phyloP scores from a whole-genome alignment of 1,284 basidiomycete species.

The Pseudozyma tsukubaensis region DNA sequence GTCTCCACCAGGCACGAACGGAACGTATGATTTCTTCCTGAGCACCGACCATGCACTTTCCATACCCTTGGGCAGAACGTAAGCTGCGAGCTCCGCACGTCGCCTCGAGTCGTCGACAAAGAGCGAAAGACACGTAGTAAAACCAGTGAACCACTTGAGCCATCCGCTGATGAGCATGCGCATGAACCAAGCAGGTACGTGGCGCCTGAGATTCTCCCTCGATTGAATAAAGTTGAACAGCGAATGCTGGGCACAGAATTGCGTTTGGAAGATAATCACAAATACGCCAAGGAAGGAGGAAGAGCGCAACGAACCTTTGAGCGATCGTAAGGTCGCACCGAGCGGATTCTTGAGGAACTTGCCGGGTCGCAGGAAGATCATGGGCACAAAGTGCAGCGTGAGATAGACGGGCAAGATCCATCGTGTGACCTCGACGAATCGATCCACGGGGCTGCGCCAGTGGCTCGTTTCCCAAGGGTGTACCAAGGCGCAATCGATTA shows the following conservation, averaged over 20 bases:
- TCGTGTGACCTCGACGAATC: slow-evolving; percentile 83
- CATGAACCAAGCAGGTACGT: slow-evolving; percentile 71
- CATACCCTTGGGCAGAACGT: slow-evolving; percentile 86
- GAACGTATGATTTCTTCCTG: slow-evolving; percentile 80
- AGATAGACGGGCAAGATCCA: slow-evolving; percentile 84
- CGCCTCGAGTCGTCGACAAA: slow-evolving; percentile 87
- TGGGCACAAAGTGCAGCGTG: slow-evolving; percentile 88
- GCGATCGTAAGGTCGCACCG: slow-evolving; percentile 71
- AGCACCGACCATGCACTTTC: slow-evolving; percentile 80
- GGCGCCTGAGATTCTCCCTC: slow-evolving; percentile 22
- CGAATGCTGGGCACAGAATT: slow-evolving; percentile 81
- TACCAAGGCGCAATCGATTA: slow-evolving; percentile 70
- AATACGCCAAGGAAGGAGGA: slow-evolving; percentile 89
- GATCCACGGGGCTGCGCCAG: slow-evolving; percentile 75
- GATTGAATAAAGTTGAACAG: slow-evolving; percentile 70
- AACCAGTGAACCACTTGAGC: slow-evolving; percentile 77
- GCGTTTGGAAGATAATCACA: slow-evolving; percentile 86
- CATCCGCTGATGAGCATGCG: slow-evolving; percentile 76
- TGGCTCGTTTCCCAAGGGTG: slow-evolving; percentile 86
- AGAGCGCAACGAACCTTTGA: slow-evolving; percentile 82
- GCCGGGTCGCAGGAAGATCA: slow-evolving; percentile 65
- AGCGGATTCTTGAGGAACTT: slow-evolving; percentile 61
- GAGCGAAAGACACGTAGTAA: slow-evolving; percentile 80
- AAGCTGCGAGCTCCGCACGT: slow-evolving; percentile 89
- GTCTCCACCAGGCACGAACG: slow-evolving; percentile 76